Evolutionary conservation across 345 rosid genomes (phyloP).

Genomic region (Eucalyptus polyanthemos): DNA sequence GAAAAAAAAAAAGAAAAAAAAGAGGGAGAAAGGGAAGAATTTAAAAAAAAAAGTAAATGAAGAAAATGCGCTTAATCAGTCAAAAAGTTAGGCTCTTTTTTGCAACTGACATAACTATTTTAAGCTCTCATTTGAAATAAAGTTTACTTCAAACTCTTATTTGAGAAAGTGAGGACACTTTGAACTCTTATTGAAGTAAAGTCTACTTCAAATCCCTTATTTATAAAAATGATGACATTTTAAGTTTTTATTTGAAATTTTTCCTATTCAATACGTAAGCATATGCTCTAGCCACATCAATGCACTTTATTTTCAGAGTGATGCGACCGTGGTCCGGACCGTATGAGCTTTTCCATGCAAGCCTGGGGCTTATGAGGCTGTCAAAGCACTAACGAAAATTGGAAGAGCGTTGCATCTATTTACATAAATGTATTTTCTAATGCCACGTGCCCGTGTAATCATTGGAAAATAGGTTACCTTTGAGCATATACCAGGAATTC

Average conservation of each 20-base stretch:
- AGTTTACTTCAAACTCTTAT: too few species aligned
- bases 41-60: too few species aligned
- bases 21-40: too few species aligned
- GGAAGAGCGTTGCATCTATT: neutral
- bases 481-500: too few species aligned
- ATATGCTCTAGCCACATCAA: neutral
- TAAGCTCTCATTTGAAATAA: too few species aligned
- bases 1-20: fast-evolving
- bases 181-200: fast-evolving
- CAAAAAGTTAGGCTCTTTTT: too few species aligned
- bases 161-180: too few species aligned
- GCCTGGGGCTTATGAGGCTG: neutral
- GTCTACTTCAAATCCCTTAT: too few species aligned
- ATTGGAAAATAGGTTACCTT: neutral
- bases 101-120: too few species aligned
- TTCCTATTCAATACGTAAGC: neutral
- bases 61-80: too few species aligned
- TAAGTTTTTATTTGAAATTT: too few species aligned
- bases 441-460: neutral
- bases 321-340: neutral
- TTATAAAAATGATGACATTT: too few species aligned
- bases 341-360: neutral
- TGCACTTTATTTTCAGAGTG: neutral
- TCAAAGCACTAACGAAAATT: neutral
- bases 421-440: neutral